A percentile compares a stretch with the other conserved stretches of the same genome.
These are phyloP conservation scores for Lasiodiplodia sp. DNA, from an alignment of 2,329 filamentous ascomycete species.

Conservation along the genomic window DNA sequence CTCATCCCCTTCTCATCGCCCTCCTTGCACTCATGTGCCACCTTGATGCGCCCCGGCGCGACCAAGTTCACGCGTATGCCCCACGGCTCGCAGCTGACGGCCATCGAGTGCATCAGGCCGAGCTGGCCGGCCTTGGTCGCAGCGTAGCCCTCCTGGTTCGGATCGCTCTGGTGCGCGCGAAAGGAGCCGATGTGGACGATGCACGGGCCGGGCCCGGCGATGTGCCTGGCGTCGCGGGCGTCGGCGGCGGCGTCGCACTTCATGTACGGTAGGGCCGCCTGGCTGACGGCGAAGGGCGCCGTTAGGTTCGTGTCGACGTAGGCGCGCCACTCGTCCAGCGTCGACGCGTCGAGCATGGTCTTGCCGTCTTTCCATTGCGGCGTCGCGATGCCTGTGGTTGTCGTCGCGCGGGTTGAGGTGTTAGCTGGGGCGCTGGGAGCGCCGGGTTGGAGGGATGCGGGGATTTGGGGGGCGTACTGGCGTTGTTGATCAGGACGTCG, in stretches of 20 bases:
- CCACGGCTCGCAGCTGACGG: slow-evolving; percentile 42
- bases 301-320: slow-evolving; percentile 58
- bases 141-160: slow-evolving; percentile 60
- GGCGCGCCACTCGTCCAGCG: slow-evolving; percentile 55
- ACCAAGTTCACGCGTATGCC: slow-evolving; percentile 46
- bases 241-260: slow-evolving; percentile 42
- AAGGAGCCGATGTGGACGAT: slow-evolving; percentile 58
- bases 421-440: neutral
- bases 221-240: slow-evolving; percentile 31
- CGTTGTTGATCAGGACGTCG: slow-evolving; percentile 50
- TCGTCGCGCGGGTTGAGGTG: neutral
- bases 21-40: slow-evolving; percentile 55
- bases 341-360: slow-evolving; percentile 55
- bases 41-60: slow-evolving; percentile 56
- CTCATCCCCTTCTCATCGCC: slow-evolving; percentile 52
- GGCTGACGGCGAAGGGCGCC: slow-evolving; percentile 54
- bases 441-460: neutral
- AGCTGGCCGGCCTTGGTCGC: slow-evolving; percentile 47
- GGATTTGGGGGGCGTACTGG: neutral
- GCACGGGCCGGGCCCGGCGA: slow-evolving; percentile 49
- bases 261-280: slow-evolving; percentile 59
- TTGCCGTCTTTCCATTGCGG: slow-evolving; percentile 54
- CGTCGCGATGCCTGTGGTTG: slow-evolving; percentile 40
- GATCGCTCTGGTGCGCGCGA: slow-evolving; percentile 55
- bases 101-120: slow-evolving; percentile 49